Evolutionary conservation across 2,329 filamentous ascomycete species (phyloP), one percentile per base, ranked within the genome.

Genomic region (Pleoardoris graminearum): DNA sequence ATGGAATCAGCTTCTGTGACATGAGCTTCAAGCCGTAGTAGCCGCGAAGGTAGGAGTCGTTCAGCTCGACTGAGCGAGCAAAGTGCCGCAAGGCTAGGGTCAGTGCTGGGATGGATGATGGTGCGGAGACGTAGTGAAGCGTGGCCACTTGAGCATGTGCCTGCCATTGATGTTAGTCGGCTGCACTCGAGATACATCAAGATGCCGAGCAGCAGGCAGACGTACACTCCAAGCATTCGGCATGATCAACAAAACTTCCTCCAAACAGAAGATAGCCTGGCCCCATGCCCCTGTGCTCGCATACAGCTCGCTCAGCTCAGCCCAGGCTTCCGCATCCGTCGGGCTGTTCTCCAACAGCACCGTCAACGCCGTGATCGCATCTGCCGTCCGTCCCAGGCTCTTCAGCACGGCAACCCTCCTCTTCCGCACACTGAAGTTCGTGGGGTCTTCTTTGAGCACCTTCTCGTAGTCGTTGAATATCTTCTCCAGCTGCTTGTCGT

Each of bases 221-320:
- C 89, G 71, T 73, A 94, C 90, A 78, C 96, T 97, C 92, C 94
- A 99, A 17, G 93, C 90, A 77, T 96, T 96, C 3, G 94, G 93
- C 48, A 85, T 84, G 51, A 96, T 80, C 46, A 97, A 79, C 38
- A 99, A 75, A 17, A 96, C 91, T 73, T 99, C 94, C 72, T 99
- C 94, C 38, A 96, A 77, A 54, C 91, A 88, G 73, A 88, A 96
- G 45, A 96, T 85, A 33, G 91, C 89, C 73, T 97, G 93, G 12
- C 86, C 77, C 67, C 89, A 91, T 63, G 93, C 76, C 0, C 88
- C 90, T 68, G 93, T 88, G 17, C 81, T 81, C 25, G 91, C 80
- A 74, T 99, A 97, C 55, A 97, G 76, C 69, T 96, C 91, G 48
- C 90, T 85, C 61, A 97, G 80, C 76, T 99, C 94, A 47, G 90